A percentile compares a stretch with the other conserved stretches of the same genome.
These are phyloP conservation scores for Botryotinia calthae DNA, from an alignment of 2,329 filamentous ascomycete genomes.

Conservation along the genomic window DNA sequence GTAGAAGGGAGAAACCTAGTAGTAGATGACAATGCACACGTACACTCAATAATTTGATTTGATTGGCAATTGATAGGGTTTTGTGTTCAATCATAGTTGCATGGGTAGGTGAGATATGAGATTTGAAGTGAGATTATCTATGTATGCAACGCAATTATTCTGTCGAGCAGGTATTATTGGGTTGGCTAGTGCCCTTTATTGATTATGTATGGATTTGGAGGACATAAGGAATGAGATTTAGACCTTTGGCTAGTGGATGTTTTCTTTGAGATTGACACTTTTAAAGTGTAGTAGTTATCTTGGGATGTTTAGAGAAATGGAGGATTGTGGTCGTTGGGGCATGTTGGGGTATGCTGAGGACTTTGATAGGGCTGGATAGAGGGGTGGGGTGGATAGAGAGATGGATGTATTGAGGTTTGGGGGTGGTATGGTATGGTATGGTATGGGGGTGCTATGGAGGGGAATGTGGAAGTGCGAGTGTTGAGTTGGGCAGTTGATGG, in stretches of 20 bases:
- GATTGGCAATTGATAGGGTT: background rate
- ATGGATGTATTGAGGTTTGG: background rate
- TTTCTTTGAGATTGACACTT: background rate
- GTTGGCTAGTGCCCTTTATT: background rate
- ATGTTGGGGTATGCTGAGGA: background rate
- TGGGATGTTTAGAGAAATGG: background rate
- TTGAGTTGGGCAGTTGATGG: background rate
- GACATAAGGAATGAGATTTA: background rate
- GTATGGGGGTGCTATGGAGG: background rate
- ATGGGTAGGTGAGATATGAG: background rate
- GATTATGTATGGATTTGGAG: background rate
- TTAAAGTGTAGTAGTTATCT: background rate
- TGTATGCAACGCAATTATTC: background rate
- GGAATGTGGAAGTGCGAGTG: background rate
- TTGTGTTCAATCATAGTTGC: background rate
- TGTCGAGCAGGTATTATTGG: background rate
- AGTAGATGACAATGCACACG: background rate
- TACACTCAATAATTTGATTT: slow-evolving; percentile 6
- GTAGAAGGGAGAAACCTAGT: background rate
- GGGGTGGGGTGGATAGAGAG: no score
- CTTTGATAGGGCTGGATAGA: background rate
- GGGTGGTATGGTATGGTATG: background rate
- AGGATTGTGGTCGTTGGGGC: background rate
- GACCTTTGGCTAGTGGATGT: background rate
- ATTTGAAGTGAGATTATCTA: background rate